Evolutionary conservation across 768 basidiomycete species (phyloP), one percentile per base, ranked within the genome.

Genomic region (Roridomyces roridus): DNA sequence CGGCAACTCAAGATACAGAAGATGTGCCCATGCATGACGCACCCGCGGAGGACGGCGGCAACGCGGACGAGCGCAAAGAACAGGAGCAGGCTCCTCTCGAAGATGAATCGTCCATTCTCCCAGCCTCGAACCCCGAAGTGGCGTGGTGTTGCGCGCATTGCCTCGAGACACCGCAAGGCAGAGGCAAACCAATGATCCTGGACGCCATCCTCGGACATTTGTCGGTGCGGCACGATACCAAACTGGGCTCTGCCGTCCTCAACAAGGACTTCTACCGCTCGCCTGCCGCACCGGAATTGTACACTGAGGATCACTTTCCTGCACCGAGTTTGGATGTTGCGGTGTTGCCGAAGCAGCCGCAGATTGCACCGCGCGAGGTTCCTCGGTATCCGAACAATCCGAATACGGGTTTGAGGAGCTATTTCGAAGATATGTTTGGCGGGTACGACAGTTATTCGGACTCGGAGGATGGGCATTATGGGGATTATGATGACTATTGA

Each of bases 91-190:
- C 1, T 11, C 25, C 23, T 28, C 12, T 39, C 31, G 31, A 24
- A 18, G 24, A 31, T 23, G 24, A 36, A 29, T 47, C 36, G 7
- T 51, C 48, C 14, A 37, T 34, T 8, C 45, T 55, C 1, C 57
- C 63, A 26, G 23, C 42, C 26, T 23, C 46, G 36, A 44, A 50
- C 21, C 35, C 31, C 23, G 60, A 53, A 14, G 17, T 40, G 24
- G 58, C 59, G 20, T 79, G 74, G 74, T 65, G 70, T 10, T 79
- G 77, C 29, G 65, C 61, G 1, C 73, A 74, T 21, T 83, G 81
- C 49, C 59, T 76, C 29, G 81, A 82, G 59, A 68, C 70, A 18
- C 67, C 69, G 8, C 50, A 40, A 4, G 82, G 82, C 60, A 53
- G 52, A n/a, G n/a, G n/a, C 9, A 62, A 68, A 8, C 63, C 71